Conservation (phyloP, 148 eudicot genomes). For the Bassia scoparia region DNA sequence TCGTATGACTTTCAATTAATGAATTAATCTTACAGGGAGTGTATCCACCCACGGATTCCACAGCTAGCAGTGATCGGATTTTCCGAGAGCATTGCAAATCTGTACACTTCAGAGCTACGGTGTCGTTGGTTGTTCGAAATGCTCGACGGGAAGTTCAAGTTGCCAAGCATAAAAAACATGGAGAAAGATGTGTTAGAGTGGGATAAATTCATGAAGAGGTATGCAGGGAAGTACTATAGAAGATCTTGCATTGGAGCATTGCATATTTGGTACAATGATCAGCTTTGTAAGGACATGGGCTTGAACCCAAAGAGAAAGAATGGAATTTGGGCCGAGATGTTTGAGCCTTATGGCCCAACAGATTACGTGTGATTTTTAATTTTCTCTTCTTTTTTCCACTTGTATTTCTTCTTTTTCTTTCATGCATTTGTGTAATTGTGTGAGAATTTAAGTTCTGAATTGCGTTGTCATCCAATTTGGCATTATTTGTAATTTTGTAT, state of each 20-base stretch:
- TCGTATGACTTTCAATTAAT: too few relatives aligned
- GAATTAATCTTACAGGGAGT: slow-evolving; percentile 40
- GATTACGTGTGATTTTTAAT: slow-evolving; percentile 35
- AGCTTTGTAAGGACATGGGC: slow-evolving; percentile 76
- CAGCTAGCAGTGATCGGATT: slow-evolving; percentile 60
- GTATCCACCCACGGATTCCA: slow-evolving; percentile 69
- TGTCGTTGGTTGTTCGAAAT: slow-evolving; percentile 60
- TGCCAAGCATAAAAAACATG: slow-evolving; percentile 55
- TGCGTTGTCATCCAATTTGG: too few relatives aligned
- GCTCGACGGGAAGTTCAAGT: slow-evolving; percentile 49
- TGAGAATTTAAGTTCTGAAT: neutral
- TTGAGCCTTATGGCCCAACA: slow-evolving; percentile 60
- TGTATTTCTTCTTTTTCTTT: neutral
- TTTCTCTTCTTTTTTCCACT: neutral
- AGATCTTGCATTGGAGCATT: slow-evolving; percentile 53
- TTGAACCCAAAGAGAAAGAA: slow-evolving; percentile 57
- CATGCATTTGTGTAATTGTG: neutral
- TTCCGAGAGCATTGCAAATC: slow-evolving; percentile 50
- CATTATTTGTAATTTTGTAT: too few relatives aligned
- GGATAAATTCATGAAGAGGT: slow-evolving; percentile 42
- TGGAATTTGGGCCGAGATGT: slow-evolving; percentile 45
- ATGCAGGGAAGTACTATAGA: slow-evolving; percentile 29
- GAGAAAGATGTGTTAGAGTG: slow-evolving; percentile 48
- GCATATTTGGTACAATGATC: slow-evolving; percentile 66
- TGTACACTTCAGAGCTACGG: slow-evolving; percentile 53